Evolutionary conservation across 1,284 basidiomycete species (phyloP).

Genomic region (Naganishia liquefaciens): DNA sequence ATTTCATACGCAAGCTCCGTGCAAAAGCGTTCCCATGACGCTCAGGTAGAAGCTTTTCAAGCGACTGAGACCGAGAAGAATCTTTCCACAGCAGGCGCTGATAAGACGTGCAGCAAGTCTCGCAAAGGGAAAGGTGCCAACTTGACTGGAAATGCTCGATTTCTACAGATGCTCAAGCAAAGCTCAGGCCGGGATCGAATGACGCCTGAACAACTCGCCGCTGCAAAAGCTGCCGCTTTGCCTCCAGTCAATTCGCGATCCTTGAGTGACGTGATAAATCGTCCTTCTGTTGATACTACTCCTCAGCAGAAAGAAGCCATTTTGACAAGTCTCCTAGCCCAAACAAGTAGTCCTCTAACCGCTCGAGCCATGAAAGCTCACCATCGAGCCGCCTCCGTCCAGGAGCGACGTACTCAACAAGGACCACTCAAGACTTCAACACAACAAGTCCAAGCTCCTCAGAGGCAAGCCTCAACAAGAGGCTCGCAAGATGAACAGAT

Average conservation of each 20-base stretch:
- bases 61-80: no score
- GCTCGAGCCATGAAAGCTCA: neutral
- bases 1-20: no score
- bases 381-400: neutral
- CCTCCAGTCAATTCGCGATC: neutral
- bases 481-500: conserved; percentile 9
- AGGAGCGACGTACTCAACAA: conserved; percentile 2
- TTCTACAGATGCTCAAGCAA: neutral
- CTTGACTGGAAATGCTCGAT: conserved; percentile 7
- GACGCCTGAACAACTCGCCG: neutral
- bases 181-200: neutral
- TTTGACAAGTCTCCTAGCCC: neutral
- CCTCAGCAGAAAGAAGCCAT: neutral
- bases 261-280: neutral
- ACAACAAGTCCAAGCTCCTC: neutral
- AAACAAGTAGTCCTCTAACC: neutral
- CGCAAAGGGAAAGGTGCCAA: neutral
- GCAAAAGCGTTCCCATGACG: no score
- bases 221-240: conserved; percentile 1
- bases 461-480: neutral
- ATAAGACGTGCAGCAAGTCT: no score
- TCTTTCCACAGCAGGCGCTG: no score
- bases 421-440: neutral
- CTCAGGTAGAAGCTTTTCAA: no score
- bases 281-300: conserved; percentile 3